Conservation (phyloP, 768 basidiomycete species). For the Leccinum ochraceum region DNA sequence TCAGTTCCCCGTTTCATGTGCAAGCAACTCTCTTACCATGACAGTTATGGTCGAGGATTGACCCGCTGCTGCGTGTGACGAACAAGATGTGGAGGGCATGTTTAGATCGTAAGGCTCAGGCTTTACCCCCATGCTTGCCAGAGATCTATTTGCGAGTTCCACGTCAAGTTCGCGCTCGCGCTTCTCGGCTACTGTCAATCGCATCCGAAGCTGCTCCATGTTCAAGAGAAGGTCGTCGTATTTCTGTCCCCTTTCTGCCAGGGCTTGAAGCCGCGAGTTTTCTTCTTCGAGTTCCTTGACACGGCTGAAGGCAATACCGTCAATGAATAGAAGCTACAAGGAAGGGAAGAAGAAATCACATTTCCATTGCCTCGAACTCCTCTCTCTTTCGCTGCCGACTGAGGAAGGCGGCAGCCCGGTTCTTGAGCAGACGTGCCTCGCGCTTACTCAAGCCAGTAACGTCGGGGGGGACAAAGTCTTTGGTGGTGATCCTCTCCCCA, state of each 20-base stretch:
- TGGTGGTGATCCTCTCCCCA: slow-evolving; percentile 56
- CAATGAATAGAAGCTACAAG: slow-evolving; percentile 15
- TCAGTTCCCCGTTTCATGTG: slow-evolving; percentile 14
- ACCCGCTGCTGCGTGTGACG: slow-evolving; percentile 34
- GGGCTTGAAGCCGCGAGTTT: slow-evolving; percentile 67
- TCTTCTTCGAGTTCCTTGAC: slow-evolving; percentile 85
- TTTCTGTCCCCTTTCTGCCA: slow-evolving; percentile 49
- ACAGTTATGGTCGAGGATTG: slow-evolving; percentile 66
- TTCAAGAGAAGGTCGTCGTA: slow-evolving; percentile 51
- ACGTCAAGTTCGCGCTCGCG: slow-evolving; percentile 67
- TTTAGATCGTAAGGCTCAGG: slow-evolving; percentile 57
- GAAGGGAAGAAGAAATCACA: slow-evolving; percentile 54
- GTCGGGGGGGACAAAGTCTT: slow-evolving; percentile 87
- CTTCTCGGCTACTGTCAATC: slow-evolving; percentile 63
- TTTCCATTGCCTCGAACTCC: slow-evolving; percentile 89
- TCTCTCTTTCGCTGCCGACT: slow-evolving; percentile 89
- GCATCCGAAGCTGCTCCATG: slow-evolving; percentile 65
- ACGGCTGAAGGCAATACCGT: slow-evolving; percentile 50
- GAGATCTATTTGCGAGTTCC: slow-evolving; percentile 51
- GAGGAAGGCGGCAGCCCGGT: slow-evolving; percentile 89
- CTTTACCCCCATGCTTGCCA: slow-evolving; percentile 46
- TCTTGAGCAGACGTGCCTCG: slow-evolving; percentile 89
- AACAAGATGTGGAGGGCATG: slow-evolving; percentile 45
- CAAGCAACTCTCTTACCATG: slow-evolving; percentile 51
- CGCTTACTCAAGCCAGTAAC: slow-evolving; percentile 87